Evolutionary conservation across 2,329 filamentous ascomycete species (phyloP).

Genomic region (Zymoseptoria tritici): DNA sequence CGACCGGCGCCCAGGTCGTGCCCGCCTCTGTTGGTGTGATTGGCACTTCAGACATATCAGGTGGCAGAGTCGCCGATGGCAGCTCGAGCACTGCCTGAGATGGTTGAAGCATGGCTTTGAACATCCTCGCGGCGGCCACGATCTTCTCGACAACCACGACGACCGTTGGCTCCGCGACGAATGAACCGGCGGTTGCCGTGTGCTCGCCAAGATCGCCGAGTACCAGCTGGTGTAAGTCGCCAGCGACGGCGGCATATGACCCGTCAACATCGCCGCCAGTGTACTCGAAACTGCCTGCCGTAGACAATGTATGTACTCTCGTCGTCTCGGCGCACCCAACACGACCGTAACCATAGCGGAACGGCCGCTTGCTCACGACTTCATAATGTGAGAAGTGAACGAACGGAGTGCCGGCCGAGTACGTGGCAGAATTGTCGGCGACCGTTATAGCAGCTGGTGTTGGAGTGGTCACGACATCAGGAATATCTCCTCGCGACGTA

Average conservation of each 20-base stretch:
- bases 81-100: conserved; percentile 13
- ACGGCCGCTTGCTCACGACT: conserved; percentile 29
- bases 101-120: conserved; percentile 7
- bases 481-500: conserved; percentile 23
- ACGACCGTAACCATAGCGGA: conserved; percentile 23
- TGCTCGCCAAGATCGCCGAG: conserved; percentile 22
- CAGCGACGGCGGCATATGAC: conserved; percentile 22
- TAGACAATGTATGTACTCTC: conserved; percentile 28
- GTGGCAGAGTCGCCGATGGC: conserved; percentile 20
- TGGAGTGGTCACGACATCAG: conserved; percentile 23
- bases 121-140: conserved; percentile 23
- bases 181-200: conserved; percentile 27
- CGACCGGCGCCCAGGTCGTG: conserved; percentile 12
- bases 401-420: conserved; percentile 32
- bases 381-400: conserved; percentile 39
- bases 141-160: conserved; percentile 36
- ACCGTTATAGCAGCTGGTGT: conserved; percentile 24
- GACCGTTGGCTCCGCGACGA: conserved; percentile 36
- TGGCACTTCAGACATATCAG: conserved; percentile 9
- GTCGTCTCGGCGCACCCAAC: conserved; percentile 28
- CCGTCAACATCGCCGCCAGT: conserved; percentile 29
- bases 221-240: conserved; percentile 29
- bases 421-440: conserved; percentile 13
- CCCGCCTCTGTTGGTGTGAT: conserved; percentile 13
- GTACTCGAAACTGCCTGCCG: conserved; percentile 33